Evolutionary conservation across 1,284 basidiomycete species (phyloP), one percentile per base, ranked within the genome.

Genomic region (Sparassis latifolia): DNA sequence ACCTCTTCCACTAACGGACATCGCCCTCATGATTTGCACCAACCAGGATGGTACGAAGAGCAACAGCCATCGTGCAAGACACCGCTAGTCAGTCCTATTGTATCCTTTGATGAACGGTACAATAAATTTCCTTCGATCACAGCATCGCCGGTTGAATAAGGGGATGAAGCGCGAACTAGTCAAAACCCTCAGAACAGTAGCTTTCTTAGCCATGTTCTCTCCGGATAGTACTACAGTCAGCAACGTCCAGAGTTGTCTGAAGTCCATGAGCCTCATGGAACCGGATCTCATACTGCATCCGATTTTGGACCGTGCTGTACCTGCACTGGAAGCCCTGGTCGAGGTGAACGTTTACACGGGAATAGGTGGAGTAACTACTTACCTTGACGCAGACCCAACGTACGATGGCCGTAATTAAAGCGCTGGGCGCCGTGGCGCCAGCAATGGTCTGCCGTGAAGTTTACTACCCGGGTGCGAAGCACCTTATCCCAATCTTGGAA

Each of bases 121-220:
- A 37, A 31, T 7, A 9, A 39, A 27, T 12, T 42, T 30, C 28
- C 32, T 20, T 40, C 28, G 27, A 27, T 20, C 20, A 20, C 50
- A 86, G 82, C 74, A 81, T 63, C 75, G 90, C 60, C 80, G 92
- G 27, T 70, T 97, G 49, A 96, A 92, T 0, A 76, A 75, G 28
- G 69, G 74, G 45, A 96, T 97, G 80, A 88, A 83, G 65, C 79
- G 84, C 45, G 92, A 95, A 62, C 83, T 97, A 42, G 91, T 95
- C 27, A 85, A 87, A 57, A 86, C 80, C 37, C 74, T 96, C 37
- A 76, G 91, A 46, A 93, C 91, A 0, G 88, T 94, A 30, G 84
- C 86, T 0, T 73, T 97, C 28, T 75, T 96, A 28, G 86, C 90
- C 10, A 94, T 96, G 83, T 97, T 97, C 71, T 91, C 89, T 33